These are phyloP conservation scores for Mycena vitilis DNA, from an alignment of 768 basidiomycete species.

Conservation along the genomic window DNA sequence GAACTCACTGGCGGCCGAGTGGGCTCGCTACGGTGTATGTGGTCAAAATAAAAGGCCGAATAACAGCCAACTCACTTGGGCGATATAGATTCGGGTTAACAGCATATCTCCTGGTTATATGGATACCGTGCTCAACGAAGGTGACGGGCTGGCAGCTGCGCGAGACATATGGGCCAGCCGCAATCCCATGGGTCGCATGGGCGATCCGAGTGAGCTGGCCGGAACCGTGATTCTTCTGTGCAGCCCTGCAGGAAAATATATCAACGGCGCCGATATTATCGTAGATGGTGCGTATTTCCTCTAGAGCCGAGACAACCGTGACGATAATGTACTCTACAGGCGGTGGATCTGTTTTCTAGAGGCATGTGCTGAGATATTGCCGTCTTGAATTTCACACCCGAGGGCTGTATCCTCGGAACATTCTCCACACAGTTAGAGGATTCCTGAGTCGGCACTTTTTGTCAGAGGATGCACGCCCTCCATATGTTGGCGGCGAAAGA, in stretches of 20 bases:
- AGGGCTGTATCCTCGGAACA: no score
- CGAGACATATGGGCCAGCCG: slow-evolving; percentile 51
- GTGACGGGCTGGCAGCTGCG: slow-evolving; percentile 45
- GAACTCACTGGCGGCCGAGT: slow-evolving; percentile 55
- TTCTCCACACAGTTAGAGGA: no score
- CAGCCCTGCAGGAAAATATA: slow-evolving; percentile 55
- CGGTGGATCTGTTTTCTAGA: slow-evolving; percentile 13
- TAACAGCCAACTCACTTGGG: no score
- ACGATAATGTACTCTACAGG: background rate
- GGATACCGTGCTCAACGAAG: slow-evolving; percentile 55
- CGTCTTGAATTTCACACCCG: no score
- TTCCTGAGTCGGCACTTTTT: no score
- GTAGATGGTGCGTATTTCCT: slow-evolving; percentile 50
- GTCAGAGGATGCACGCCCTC: no score
- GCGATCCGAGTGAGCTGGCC: slow-evolving; percentile 52
- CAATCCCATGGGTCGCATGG: slow-evolving; percentile 59
- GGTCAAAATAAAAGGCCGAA: no score
- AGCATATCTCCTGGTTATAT: slow-evolving; percentile 58
- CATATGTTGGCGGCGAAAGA: no score
- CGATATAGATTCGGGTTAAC: slow-evolving; percentile 49
- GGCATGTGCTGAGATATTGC: no score
- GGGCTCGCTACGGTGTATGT: slow-evolving; percentile 48
- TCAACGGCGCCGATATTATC: slow-evolving; percentile 55
- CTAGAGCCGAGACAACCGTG: background rate
- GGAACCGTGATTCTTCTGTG: slow-evolving; percentile 55